phyloP scores from a whole-genome alignment of 305 asterid species.

The Euphrasia arctica region DNA sequence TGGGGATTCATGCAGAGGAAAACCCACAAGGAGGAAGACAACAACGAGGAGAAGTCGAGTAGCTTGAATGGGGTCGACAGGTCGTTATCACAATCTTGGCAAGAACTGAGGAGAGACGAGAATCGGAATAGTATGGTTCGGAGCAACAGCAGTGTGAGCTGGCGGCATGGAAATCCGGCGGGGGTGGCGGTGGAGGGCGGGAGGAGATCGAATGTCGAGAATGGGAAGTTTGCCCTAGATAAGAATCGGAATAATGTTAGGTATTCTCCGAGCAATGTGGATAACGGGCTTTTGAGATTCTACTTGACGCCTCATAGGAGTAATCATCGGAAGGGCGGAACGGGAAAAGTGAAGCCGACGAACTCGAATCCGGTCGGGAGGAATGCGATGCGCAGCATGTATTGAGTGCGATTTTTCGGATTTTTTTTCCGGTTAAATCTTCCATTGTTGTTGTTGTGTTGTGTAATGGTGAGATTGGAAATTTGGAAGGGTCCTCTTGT shows the following conservation, averaged over 20 bases:
- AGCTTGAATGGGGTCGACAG: constrained; percentile 81
- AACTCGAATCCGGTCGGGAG: constrained; percentile 71
- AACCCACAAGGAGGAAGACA: constrained; percentile 53
- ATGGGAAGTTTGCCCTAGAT: constrained; percentile 64
- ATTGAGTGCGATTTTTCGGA: constrained; percentile 43
- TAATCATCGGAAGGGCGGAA: constrained; percentile 52
- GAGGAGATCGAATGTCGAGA: constrained; percentile 49
- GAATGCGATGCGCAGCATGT: constrained; percentile 60
- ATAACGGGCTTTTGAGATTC: constrained; percentile 81
- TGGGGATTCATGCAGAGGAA: constrained; percentile 68
- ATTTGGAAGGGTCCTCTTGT: constrained; percentile 28
- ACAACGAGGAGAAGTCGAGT: constrained; percentile 49
- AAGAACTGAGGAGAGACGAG: not conserved
- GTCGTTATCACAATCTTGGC: constrained; percentile 74
- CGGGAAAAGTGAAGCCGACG: constrained; percentile 53
- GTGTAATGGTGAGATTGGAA: constrained; percentile 23
- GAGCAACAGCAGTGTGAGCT: constrained; percentile 85
- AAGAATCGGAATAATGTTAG: constrained; percentile 71
- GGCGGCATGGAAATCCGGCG: constrained; percentile 56
- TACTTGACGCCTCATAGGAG: constrained; percentile 81
- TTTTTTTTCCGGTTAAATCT: not conserved
- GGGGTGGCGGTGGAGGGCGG: constrained; percentile 59
- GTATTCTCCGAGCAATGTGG: constrained; percentile 64
- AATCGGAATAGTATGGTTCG: constrained; percentile 36
- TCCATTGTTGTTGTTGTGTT: constrained; percentile 4